Evolutionary conservation across 2,329 filamentous ascomycete species (phyloP), one percentile per base, ranked within the genome.

Genomic region (Monilinia aucupariae): DNA sequence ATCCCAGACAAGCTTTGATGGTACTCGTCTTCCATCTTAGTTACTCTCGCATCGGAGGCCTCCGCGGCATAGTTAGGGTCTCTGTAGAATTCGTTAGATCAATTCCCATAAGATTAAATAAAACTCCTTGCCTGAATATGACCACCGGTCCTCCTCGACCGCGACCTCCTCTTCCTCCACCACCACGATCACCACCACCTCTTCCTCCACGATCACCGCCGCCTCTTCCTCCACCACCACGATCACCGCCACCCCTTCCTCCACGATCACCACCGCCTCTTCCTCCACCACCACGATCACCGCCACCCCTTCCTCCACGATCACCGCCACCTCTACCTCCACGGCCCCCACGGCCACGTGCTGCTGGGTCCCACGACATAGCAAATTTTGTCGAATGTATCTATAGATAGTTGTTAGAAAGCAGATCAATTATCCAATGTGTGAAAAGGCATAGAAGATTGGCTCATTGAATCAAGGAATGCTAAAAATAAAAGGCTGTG

Each of bases 1-100:
- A 69, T 59, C 12, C 68, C 69, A 12, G 61, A 63, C 15, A 61
- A 17, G n/a, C 64, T 70, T 17, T 41, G 50, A 62, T 73, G 72
- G 27, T 73, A 73, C 0, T 56, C 39, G 56, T 75, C 64, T 62
- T 76, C 74, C n/a, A 74, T 67, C 0, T 65, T 68, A 0, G 66
- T 65, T 27, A 74, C 61, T 6, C 64, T 64, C 4, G 60, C 55
- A 62, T 75, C 73, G 2, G 72, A 67, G 10, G 32, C 47, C 2
- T 66, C 25, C 5, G 59, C 43, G 8, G 71, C 62, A 12, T 62
- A 65, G 34, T 69, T 68, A 8, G 72, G 69, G 61, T 69, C 65
- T 49, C 67, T 71, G 68, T 63, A 32, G 22, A 39, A 30, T 7
- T 27, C 4, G 20, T 48, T 39, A 47, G 30, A 58, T 49, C 10